phyloP scores from a whole-genome alignment of 1,284 basidiomycete genomes.

The Xerocomus amazonicus region DNA sequence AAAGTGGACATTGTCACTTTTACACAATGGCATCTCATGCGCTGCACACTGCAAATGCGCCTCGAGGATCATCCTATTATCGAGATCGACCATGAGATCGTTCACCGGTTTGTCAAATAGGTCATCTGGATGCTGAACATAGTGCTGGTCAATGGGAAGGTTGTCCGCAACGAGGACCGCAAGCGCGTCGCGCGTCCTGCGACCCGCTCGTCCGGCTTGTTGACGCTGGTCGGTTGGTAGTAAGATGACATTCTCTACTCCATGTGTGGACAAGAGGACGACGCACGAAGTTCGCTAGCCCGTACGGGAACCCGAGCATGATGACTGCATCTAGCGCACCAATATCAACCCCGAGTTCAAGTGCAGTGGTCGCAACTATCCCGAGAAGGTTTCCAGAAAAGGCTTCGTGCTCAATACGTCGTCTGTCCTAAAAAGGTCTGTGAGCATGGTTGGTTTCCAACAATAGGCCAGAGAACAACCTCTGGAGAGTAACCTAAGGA shows the following conservation, averaged over 20 bases:
- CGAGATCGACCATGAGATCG: slow-evolving; percentile 70
- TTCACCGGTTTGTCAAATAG: slow-evolving; percentile 62
- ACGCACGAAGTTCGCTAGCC: slow-evolving; percentile 71
- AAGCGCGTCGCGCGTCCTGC: slow-evolving; percentile 80
- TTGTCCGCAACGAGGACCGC: slow-evolving; percentile 74
- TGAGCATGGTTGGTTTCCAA: slow-evolving; percentile 2
- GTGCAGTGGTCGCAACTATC: slow-evolving; percentile 87
- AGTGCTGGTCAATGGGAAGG: slow-evolving; percentile 77
- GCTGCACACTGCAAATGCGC: slow-evolving; percentile 88
- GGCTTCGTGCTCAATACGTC: slow-evolving; percentile 82
- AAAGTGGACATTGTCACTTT: slow-evolving; percentile 72
- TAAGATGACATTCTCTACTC: background rate
- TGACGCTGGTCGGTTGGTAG: slow-evolving; percentile 52
- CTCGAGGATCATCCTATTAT: slow-evolving; percentile 76
- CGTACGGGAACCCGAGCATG: slow-evolving; percentile 84
- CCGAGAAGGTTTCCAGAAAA: slow-evolving; percentile 81
- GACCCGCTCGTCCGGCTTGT: slow-evolving; percentile 86
- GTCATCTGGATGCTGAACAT: slow-evolving; percentile 67
- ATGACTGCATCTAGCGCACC: slow-evolving; percentile 86
- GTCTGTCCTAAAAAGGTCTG: slow-evolving; percentile 57
- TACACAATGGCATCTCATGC: slow-evolving; percentile 77
- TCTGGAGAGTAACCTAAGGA: slow-evolving; percentile 53
- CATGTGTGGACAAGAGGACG: slow-evolving; percentile 18
- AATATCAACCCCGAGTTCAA: slow-evolving; percentile 91
- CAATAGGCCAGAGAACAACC: slow-evolving; percentile 33